These are phyloP conservation scores for Monilinia laxa DNA, from an alignment of 2,329 filamentous ascomycete genomes.

Conservation along the genomic window DNA sequence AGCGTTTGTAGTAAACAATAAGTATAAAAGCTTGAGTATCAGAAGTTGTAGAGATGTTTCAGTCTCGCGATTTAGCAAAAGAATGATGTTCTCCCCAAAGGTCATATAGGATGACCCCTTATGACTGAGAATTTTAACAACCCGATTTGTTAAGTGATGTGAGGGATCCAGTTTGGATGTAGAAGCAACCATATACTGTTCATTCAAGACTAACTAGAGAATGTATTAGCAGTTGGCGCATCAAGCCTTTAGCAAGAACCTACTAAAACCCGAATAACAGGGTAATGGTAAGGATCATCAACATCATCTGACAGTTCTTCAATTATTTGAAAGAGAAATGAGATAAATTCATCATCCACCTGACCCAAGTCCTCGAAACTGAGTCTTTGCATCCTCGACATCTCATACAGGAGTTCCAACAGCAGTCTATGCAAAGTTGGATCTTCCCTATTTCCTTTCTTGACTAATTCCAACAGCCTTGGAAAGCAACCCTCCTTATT, in stretches of 20 bases:
- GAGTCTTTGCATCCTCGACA: slow-evolving; percentile 86
- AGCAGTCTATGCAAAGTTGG: slow-evolving; percentile 74
- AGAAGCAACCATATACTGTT: slow-evolving; percentile 90
- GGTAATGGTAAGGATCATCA: slow-evolving; percentile 92
- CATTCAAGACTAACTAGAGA: slow-evolving; percentile 85
- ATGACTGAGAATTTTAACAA: slow-evolving; percentile 85
- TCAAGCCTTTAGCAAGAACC: slow-evolving; percentile 40
- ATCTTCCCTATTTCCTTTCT: slow-evolving; percentile 63
- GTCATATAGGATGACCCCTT: slow-evolving; percentile 83
- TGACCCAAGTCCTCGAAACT: slow-evolving; percentile 72
- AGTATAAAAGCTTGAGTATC: slow-evolving; percentile 93
- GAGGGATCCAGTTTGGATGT: slow-evolving; percentile 43
- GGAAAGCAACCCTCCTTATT: slow-evolving; percentile 81
- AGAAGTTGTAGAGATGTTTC: slow-evolving; percentile 92
- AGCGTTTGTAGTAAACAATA: slow-evolving; percentile 86
- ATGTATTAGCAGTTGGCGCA: slow-evolving; percentile 28
- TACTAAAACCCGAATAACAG: slow-evolving; percentile 88
- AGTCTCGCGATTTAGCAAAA: slow-evolving; percentile 90
- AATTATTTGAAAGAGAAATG: slow-evolving; percentile 81
- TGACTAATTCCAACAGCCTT: slow-evolving; percentile 77
- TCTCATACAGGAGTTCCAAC: slow-evolving; percentile 90
- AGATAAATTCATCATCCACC: slow-evolving; percentile 78
- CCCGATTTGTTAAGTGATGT: slow-evolving; percentile 76
- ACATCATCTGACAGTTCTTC: slow-evolving; percentile 84
- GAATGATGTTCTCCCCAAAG: slow-evolving; percentile 95